Conservation (phyloP, 495 filamentous ascomycete genomes). For the Penicillium argentinense region DNA sequence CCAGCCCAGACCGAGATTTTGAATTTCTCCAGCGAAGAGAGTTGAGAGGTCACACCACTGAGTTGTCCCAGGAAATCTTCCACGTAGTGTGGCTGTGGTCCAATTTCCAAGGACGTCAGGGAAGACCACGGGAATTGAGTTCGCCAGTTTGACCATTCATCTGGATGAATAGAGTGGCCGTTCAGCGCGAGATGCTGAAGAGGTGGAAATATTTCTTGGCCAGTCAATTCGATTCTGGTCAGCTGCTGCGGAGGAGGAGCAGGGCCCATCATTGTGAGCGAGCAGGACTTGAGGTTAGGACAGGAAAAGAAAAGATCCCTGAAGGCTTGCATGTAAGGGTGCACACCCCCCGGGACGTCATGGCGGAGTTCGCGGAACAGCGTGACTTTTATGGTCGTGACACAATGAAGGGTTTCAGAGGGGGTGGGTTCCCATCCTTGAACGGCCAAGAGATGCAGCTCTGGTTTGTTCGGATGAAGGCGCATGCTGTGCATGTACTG, state of each 20-base stretch:
- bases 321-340: background rate
- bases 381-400: background rate
- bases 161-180: background rate
- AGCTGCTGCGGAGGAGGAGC: background rate
- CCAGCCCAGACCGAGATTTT: background rate
- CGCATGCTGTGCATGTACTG: background rate
- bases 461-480: background rate
- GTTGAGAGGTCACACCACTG: background rate
- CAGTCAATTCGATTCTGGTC: background rate
- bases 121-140: background rate
- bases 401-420: background rate
- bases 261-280: background rate
- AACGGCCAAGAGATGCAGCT: background rate
- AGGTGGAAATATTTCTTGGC: background rate
- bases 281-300: background rate
- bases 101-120: background rate
- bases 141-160: slow-evolving; percentile 1
- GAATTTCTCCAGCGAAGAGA: background rate
- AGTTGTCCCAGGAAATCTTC: background rate
- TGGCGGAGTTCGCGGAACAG: background rate
- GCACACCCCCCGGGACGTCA: no score
- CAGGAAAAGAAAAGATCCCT: slow-evolving; percentile 1
- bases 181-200: background rate
- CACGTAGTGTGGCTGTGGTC: background rate
- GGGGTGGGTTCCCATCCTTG: background rate